These are phyloP conservation scores for Hypholoma fasciculare DNA, from an alignment of 768 basidiomycete genomes.

Conservation along the genomic window DNA sequence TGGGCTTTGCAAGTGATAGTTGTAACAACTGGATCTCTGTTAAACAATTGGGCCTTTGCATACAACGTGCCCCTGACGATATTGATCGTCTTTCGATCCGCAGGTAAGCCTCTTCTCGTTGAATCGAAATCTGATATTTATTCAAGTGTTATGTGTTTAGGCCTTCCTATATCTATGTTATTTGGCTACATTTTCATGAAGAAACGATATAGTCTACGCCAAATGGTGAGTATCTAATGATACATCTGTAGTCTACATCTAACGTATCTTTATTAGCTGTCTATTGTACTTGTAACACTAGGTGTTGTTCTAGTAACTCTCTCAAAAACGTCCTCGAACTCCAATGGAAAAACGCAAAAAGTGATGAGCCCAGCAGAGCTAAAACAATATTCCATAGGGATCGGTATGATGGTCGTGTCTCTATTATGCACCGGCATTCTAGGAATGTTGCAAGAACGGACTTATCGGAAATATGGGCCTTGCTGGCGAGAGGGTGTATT, in stretches of 20 bases:
- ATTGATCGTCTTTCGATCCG: constrained; percentile 84
- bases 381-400: constrained; percentile 59
- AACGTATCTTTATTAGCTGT: constrained; percentile 37
- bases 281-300: constrained; percentile 64
- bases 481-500: constrained; percentile 85
- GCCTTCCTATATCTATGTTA: constrained; percentile 76
- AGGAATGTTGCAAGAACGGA: constrained; percentile 76
- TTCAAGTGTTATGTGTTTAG: constrained; percentile 32
- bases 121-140: too few species aligned
- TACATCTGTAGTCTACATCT: neutral
- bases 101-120: constrained; percentile 50
- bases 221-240: constrained; percentile 47
- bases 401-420: constrained; percentile 66
- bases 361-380: constrained; percentile 30
- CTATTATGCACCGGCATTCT: constrained; percentile 67
- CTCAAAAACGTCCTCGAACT: constrained; percentile 45
- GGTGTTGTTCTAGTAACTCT: constrained; percentile 77
- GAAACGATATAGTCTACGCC: constrained; percentile 56
- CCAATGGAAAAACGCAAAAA: constrained; percentile 19
- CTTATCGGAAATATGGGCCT: constrained; percentile 72
- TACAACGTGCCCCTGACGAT: constrained; percentile 76
- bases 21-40: constrained; percentile 61
- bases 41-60: constrained; percentile 84
- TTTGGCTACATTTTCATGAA: constrained; percentile 62
- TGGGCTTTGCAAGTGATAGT: constrained; percentile 77